phyloP scores from a whole-genome alignment of 192 early-diverging fungal genomes.

The Podila epigama region DNA sequence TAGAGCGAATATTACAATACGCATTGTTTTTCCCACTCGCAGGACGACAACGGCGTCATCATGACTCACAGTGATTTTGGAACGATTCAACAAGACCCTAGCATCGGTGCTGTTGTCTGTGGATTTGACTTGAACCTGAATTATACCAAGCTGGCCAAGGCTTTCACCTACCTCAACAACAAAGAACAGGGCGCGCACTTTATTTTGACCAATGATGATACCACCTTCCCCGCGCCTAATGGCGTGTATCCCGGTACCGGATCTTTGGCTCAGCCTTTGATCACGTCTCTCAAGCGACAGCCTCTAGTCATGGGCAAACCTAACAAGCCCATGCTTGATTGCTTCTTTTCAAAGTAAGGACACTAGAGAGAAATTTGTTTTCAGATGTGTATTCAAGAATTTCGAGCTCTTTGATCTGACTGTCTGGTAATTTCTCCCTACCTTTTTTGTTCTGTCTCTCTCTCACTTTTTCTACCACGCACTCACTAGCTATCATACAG shows the following conservation, averaged over 20 bases:
- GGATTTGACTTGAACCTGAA: constrained; percentile 94
- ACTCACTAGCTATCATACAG: constrained; percentile 67
- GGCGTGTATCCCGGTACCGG: constrained; percentile 86
- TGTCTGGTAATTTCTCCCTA: neutral
- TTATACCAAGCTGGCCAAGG: constrained; percentile 93
- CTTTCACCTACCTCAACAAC: constrained; percentile 80
- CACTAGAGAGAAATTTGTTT: neutral
- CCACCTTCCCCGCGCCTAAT: constrained; percentile 85
- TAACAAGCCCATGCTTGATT: constrained; percentile 91
- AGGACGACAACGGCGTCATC: constrained; percentile 30
- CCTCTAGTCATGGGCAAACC: constrained; percentile 95
- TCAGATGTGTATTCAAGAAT: too few species aligned
- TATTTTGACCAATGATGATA: constrained; percentile 93
- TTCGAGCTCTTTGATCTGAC: too few species aligned
- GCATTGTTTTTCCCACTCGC: neutral
- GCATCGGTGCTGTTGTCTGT: constrained; percentile 89
- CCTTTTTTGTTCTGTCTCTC: neutral
- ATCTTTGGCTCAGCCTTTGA: constrained; percentile 77
- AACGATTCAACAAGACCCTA: constrained; percentile 42
- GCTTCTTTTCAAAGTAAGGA: constrained; percentile 81
- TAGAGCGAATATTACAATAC: neutral
- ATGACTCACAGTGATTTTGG: constrained; percentile 34
- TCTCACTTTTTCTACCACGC: neutral
- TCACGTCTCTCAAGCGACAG: constrained; percentile 76
- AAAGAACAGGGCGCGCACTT: constrained; percentile 78